Conservation (phyloP, 257 asterid species). For the Forsythia viridissima region DNA sequence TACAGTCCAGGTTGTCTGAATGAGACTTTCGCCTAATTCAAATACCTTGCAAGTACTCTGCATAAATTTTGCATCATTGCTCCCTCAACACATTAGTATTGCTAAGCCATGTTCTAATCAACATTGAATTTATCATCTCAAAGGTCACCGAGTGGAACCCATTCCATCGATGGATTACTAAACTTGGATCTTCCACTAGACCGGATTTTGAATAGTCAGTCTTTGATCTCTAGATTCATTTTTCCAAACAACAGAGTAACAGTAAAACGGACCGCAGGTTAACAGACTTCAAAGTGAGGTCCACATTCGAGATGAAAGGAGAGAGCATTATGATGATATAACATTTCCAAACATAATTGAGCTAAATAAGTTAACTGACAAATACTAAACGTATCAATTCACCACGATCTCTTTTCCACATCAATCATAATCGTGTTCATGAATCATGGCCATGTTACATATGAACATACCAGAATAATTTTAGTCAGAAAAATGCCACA, state of each 20-base stretch:
- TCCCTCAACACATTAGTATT: too few species aligned
- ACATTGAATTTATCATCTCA: too few species aligned
- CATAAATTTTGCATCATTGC: too few species aligned
- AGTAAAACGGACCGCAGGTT: neutral
- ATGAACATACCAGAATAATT: neutral
- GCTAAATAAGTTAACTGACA: neutral
- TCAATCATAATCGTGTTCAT: conserved; percentile 12
- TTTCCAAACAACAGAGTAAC: neutral
- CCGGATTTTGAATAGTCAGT: neutral
- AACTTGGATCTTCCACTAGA: neutral
- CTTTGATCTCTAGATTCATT: neutral
- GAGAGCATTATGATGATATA: neutral
- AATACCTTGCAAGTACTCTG: neutral
- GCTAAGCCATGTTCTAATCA: too few species aligned
- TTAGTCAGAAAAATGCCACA: neutral
- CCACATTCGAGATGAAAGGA: neutral
- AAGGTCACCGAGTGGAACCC: too few species aligned
- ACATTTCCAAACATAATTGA: neutral
- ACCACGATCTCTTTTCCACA: neutral
- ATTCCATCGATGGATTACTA: neutral
- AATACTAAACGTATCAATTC: neutral
- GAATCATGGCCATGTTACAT: neutral
- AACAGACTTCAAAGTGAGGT: neutral
- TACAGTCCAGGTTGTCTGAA: neutral
- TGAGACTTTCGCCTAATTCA: neutral